phyloP scores from a whole-genome alignment of 2,329 filamentous ascomycete genomes.

The Pseudonectria foliicola region DNA sequence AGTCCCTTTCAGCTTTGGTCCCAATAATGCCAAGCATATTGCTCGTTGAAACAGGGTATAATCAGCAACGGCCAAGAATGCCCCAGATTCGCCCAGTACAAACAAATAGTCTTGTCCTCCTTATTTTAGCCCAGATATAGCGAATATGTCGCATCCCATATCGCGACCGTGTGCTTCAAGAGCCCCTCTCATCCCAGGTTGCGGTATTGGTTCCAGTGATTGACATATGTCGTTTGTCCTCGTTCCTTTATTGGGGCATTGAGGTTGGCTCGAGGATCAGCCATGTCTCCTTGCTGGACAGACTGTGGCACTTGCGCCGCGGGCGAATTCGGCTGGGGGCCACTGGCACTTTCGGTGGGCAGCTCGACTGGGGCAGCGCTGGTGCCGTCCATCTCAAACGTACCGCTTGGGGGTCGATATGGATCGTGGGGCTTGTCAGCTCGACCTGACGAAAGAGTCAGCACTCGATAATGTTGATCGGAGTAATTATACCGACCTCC shows the following conservation, averaged over 20 bases:
- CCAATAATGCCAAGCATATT: slow-evolving; percentile 9
- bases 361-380: slow-evolving; percentile 26
- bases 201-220: slow-evolving; percentile 32
- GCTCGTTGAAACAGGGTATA: slow-evolving; percentile 17
- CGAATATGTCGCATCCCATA: not conserved
- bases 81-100: slow-evolving; percentile 2
- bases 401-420: slow-evolving; percentile 18
- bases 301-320: slow-evolving; percentile 4
- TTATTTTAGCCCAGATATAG: no score
- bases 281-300: slow-evolving; percentile 8
- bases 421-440: slow-evolving; percentile 24
- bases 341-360: slow-evolving; percentile 18
- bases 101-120: no score
- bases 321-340: slow-evolving; percentile 2
- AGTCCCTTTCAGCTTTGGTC: slow-evolving; percentile 11
- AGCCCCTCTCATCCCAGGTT: slow-evolving; percentile 8
- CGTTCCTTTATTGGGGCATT: slow-evolving; percentile 24
- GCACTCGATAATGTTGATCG: slow-evolving; percentile 2
- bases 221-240: slow-evolving; percentile 26
- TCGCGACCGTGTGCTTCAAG: not conserved
- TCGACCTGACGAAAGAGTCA: slow-evolving; percentile 24
- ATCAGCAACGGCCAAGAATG: slow-evolving; percentile 17
- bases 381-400: slow-evolving; percentile 34
- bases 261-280: slow-evolving; percentile 30
- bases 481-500: slow-evolving; percentile 30